phyloP scores from a whole-genome alignment of 1,139 yeast genomes.

The Lodderomyces jiufengensis region DNA sequence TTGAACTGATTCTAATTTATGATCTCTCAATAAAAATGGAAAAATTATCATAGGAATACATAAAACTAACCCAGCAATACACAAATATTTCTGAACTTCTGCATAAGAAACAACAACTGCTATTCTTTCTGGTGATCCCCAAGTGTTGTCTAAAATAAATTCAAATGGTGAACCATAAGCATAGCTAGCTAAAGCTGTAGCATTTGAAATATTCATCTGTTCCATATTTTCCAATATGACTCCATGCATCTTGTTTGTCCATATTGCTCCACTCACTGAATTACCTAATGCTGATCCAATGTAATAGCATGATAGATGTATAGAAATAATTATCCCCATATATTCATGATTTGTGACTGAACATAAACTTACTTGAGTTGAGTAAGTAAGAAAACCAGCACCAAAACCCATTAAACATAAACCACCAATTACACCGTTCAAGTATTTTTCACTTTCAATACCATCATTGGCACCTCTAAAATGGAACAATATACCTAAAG shows the following conservation, averaged over 20 bases:
- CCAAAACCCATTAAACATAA: constrained; percentile 67
- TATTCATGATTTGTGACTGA: constrained; percentile 59
- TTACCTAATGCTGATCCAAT: constrained; percentile 59
- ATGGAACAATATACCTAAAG: constrained; percentile 31
- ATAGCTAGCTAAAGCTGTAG: constrained; percentile 28
- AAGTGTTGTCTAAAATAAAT: constrained; percentile 43
- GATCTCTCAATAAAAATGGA: constrained; percentile 54
- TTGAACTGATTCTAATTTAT: constrained; percentile 39
- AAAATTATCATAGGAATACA: constrained; percentile 51
- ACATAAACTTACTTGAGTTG: constrained; percentile 63
- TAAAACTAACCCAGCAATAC: constrained; percentile 51
- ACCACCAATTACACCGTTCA: constrained; percentile 62
- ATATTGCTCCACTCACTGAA: constrained; percentile 60
- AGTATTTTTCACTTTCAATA: constrained; percentile 19
- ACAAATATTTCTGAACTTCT: constrained; percentile 54
- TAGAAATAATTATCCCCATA: constrained; percentile 58
- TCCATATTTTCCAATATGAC: constrained; percentile 15
- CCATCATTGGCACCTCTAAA: constrained; percentile 29
- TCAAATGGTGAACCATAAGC: constrained; percentile 56
- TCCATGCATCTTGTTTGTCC: constrained; percentile 39
- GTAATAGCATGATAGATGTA: constrained; percentile 52
- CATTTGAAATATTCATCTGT: constrained; percentile 12
- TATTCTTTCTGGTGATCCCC: constrained; percentile 60
- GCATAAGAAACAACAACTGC: constrained; percentile 58
- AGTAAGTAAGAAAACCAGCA: constrained; percentile 67